Evolutionary conservation across 2,329 filamentous ascomycete genomes (phyloP).

Genomic region (Beauveria medogensis): DNA sequence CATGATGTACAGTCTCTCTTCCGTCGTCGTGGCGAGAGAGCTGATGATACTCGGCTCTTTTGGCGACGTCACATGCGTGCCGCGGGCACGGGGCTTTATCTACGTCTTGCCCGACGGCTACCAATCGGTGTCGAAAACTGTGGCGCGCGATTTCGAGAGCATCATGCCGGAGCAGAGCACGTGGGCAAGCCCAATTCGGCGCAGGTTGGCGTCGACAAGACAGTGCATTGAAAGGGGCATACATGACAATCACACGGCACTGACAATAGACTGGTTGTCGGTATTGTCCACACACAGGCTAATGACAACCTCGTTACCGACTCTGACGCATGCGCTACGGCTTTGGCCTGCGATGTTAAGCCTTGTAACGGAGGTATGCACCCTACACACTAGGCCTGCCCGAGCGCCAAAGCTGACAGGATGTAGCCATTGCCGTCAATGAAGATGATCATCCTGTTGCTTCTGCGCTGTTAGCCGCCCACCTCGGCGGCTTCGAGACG

Average conservation of each 20-base stretch:
- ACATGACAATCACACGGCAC: neutral
- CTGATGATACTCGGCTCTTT: neutral
- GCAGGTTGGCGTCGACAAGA: slow-evolving; percentile 16
- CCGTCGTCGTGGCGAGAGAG: neutral
- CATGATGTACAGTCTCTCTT: neutral
- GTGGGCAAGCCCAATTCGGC: slow-evolving; percentile 14
- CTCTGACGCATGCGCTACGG: slow-evolving; percentile 19
- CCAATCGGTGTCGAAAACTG: slow-evolving; percentile 22
- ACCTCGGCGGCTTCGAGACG: slow-evolving; percentile 18
- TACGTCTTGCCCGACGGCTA: slow-evolving; percentile 26
- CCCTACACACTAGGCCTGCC: no score
- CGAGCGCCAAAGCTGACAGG: neutral
- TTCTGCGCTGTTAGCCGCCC: slow-evolving; percentile 19
- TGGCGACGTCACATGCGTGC: neutral
- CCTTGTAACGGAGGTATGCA: slow-evolving; percentile 18
- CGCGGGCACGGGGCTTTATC: slow-evolving; percentile 18
- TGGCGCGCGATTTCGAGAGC: slow-evolving; percentile 19
- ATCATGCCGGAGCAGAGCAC: slow-evolving; percentile 14
- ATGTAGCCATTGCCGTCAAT: slow-evolving; percentile 16
- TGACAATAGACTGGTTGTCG: slow-evolving; percentile 13
- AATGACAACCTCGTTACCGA: slow-evolving; percentile 18
- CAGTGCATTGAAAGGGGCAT: slow-evolving; percentile 11
- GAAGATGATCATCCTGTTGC: slow-evolving; percentile 17
- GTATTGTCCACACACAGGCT: slow-evolving; percentile 16
- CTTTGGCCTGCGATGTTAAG: slow-evolving; percentile 19